These are phyloP conservation scores for Acanthamoeba healyi DNA, from an alignment of 208 protist species.

Conservation along the genomic window DNA sequence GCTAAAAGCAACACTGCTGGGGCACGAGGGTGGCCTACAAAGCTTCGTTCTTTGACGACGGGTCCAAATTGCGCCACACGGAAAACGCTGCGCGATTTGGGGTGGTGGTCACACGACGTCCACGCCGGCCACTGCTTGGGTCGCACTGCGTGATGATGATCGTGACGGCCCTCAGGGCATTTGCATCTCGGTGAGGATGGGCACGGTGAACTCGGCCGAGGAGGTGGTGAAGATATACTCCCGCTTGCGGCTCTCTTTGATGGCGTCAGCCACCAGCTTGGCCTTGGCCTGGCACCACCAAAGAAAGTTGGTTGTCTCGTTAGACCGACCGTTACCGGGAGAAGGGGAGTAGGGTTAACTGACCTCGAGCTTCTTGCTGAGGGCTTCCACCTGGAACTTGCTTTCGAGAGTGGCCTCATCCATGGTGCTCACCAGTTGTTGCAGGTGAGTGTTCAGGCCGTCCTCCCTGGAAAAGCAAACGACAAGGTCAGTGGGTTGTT, in stretches of 20 bases:
- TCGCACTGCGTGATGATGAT: no score
- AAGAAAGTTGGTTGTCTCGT: no score
- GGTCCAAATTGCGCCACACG: background rate
- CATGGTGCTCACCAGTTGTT: slow-evolving; percentile 47
- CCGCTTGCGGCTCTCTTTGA: slow-evolving; percentile 56
- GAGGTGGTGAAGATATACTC: slow-evolving; percentile 43
- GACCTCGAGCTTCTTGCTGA: slow-evolving; percentile 42
- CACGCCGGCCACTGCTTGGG: no score
- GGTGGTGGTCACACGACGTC: background rate
- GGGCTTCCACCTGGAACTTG: slow-evolving; percentile 42
- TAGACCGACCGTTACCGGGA: background rate
- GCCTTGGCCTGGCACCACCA: background rate
- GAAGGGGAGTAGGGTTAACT: background rate
- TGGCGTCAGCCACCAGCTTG: background rate
- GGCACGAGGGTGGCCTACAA: background rate
- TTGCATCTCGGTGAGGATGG: slow-evolving; percentile 52
- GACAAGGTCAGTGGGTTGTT: no score
- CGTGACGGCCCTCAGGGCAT: slow-evolving; percentile 14
- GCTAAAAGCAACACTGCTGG: no score
- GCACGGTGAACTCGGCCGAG: slow-evolving; percentile 27
- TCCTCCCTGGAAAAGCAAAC: background rate
- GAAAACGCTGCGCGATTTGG: background rate
- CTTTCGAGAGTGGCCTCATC: background rate
- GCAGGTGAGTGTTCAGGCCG: background rate
- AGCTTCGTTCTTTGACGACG: background rate